These are phyloP conservation scores for Diaporthe sp. DNA, from an alignment of 2,329 filamentous ascomycete genomes.

Conservation along the genomic window DNA sequence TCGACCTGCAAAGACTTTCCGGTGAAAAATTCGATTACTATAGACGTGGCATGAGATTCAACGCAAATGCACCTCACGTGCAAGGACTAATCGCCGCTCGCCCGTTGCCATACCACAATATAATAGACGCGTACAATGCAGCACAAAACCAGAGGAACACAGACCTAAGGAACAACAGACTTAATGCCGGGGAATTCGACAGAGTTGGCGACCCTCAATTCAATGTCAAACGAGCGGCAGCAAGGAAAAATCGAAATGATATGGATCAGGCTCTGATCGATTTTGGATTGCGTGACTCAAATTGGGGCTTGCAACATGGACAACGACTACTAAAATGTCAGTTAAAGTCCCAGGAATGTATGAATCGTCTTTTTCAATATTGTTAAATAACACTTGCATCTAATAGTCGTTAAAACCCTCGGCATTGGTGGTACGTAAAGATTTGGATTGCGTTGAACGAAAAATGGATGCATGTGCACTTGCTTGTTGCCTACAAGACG, in stretches of 20 bases:
- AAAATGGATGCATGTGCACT: neutral
- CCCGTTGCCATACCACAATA: neutral
- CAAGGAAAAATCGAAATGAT: neutral
- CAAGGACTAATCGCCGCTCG: fast-evolving
- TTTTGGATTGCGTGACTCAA: neutral
- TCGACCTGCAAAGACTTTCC: too few relatives aligned
- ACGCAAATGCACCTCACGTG: neutral
- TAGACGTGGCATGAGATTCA: neutral
- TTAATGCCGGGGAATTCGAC: neutral
- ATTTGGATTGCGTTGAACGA: neutral
- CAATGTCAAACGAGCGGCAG: neutral
- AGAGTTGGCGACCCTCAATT: neutral
- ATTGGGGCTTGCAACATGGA: too few relatives aligned
- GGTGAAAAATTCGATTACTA: neutral
- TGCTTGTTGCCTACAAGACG: neutral
- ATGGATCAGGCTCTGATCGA: neutral
- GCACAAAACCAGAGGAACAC: too few relatives aligned
- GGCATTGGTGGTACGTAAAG: neutral
- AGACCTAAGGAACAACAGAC: neutral
- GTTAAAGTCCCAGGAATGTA: neutral
- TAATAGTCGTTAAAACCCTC: neutral
- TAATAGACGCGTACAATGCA: neutral
- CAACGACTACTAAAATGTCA: neutral
- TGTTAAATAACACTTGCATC: neutral
- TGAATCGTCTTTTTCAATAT: neutral